Evolutionary conservation across 345 rosid genomes (phyloP).

Genomic region (Populus davidiana): DNA sequence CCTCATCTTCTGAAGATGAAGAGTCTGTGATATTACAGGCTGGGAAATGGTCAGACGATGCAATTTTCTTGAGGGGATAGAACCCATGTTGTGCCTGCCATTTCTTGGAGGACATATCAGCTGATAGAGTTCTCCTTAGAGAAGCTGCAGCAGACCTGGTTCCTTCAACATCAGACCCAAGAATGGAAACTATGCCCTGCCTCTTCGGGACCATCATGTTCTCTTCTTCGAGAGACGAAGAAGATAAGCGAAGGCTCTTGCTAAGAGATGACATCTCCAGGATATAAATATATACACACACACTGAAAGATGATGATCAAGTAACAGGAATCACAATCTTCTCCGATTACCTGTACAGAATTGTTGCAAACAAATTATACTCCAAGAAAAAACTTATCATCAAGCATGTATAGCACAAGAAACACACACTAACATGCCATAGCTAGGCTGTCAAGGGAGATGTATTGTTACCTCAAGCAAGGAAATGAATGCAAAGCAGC

Average conservation of each 20-base stretch:
- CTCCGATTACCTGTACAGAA: constrained; percentile 25
- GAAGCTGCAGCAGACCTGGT: constrained; percentile 44
- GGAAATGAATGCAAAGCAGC: not conserved
- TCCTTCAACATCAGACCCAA: constrained; percentile 42
- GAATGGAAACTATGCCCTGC: constrained; percentile 79
- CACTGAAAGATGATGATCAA: too few relatives aligned
- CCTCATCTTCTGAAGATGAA: constrained; percentile 29
- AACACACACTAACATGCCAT: too few relatives aligned
- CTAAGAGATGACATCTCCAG: constrained; percentile 14
- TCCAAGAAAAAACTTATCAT: too few relatives aligned
- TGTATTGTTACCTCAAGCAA: not conserved
- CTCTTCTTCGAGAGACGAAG: constrained; percentile 25
- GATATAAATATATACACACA: too few relatives aligned
- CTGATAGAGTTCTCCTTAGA: constrained; percentile 70
- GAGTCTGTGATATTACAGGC: constrained; percentile 19
- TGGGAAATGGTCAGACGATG: constrained; percentile 50
- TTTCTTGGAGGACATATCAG: constrained; percentile 78
- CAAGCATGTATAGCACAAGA: too few relatives aligned
- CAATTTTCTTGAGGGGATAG: constrained; percentile 53
- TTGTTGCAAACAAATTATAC: not conserved
- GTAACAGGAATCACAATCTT: too few relatives aligned
- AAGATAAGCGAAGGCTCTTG: constrained; percentile 23
- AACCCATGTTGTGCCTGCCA: constrained; percentile 53
- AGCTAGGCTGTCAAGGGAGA: not conserved
- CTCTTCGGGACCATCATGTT: constrained; percentile 22